These are phyloP conservation scores for Dactylella cylindrospora DNA, from an alignment of 2,329 filamentous ascomycete species.

Conservation along the genomic window DNA sequence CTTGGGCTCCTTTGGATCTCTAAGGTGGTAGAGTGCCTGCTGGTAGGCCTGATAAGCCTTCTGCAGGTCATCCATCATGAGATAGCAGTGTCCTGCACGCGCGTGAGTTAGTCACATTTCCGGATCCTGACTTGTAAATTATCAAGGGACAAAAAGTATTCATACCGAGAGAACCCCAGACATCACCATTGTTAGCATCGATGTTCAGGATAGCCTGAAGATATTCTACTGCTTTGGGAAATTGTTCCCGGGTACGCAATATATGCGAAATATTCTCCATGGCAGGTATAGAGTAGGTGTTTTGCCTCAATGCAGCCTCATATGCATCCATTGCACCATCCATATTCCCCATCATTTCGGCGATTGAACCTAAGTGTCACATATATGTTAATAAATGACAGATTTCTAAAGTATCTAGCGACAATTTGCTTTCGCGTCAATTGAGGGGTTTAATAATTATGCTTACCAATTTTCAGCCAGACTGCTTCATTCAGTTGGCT, in stretches of 20 bases:
- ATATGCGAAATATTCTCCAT: slow-evolving; percentile 95
- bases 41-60: slow-evolving; percentile 97
- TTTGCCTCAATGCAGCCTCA: slow-evolving; percentile 83
- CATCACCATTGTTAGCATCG: slow-evolving; percentile 85
- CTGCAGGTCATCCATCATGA: slow-evolving; percentile 98
- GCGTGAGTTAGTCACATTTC: slow-evolving; percentile 47
- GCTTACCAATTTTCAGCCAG: slow-evolving; percentile 89
- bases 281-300: slow-evolving; percentile 81
- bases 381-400: slow-evolving; percentile 44
- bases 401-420: slow-evolving; percentile 6
- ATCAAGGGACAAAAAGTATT: slow-evolving; percentile 26
- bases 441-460: slow-evolving; percentile 15
- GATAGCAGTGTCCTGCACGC: slow-evolving; percentile 80
- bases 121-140: too few relatives aligned
- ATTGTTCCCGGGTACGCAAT: slow-evolving; percentile 86
- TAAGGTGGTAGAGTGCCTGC: slow-evolving; percentile 86
- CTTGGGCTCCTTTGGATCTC: slow-evolving; percentile 96
- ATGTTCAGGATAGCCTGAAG: slow-evolving; percentile 87
- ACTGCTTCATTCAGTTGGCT: slow-evolving; percentile 78
- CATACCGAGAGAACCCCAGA: slow-evolving; percentile 91
- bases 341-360: slow-evolving; percentile 81
- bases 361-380: slow-evolving; percentile 68
- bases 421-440: slow-evolving; percentile 10
- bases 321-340: slow-evolving; percentile 90
- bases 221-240: slow-evolving; percentile 90